Evolutionary conservation across 352 stramenopile genomes (phyloP).

Genomic region (Aphanomyces euteiches): DNA sequence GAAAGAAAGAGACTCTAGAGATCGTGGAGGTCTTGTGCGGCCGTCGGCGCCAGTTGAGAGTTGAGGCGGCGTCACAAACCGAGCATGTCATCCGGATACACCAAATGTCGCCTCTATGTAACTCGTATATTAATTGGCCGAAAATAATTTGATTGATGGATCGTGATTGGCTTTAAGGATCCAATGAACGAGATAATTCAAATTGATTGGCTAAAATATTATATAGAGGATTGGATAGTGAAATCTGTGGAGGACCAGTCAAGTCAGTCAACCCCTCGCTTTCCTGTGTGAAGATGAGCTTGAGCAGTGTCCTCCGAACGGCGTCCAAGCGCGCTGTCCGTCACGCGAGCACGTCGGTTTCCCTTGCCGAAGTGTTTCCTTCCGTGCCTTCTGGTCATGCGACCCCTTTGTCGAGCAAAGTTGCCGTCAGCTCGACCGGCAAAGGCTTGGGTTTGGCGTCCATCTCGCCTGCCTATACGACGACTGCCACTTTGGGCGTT

Average conservation of each 20-base stretch:
- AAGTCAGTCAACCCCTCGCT: constrained; percentile 30
- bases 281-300: constrained; percentile 25
- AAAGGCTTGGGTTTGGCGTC: constrained; percentile 25
- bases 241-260: constrained; percentile 27
- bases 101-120: constrained; percentile 11
- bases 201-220: constrained; percentile 16
- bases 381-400: constrained; percentile 19
- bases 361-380: constrained; percentile 22
- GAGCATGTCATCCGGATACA: constrained; percentile 8
- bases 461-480: constrained; percentile 15
- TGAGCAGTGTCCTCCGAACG: constrained; percentile 28
- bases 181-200: neutral
- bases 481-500: constrained; percentile 53
- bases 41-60: too few species aligned
- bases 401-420: constrained; percentile 16
- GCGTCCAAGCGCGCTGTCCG: constrained; percentile 10
- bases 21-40: too few species aligned
- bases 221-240: neutral
- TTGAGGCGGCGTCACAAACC: too few species aligned
- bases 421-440: constrained; percentile 9
- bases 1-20: too few species aligned
- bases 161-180: too few species aligned
- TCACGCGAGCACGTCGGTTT: neutral
- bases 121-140: neutral
- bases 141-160: neutral